Conservation (phyloP, 257 asterid species). For the Avicennia marina region DNA sequence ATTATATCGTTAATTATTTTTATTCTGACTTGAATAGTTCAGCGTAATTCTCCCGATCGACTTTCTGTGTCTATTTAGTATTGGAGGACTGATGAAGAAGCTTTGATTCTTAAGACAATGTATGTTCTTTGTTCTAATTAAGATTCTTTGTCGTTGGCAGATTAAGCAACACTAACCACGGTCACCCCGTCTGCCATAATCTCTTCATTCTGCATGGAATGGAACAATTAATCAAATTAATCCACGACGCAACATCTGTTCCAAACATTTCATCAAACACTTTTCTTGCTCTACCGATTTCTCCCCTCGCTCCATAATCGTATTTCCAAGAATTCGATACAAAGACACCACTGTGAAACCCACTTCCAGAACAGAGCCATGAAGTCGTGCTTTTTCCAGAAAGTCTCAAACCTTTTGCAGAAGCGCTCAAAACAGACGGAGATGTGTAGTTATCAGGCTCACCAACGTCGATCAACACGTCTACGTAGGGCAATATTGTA, state of each 20-base stretch:
- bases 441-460: constrained; percentile 46
- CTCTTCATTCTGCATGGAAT: constrained; percentile 42
- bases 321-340: constrained; percentile 41
- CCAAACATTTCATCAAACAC: constrained; percentile 52
- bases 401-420: constrained; percentile 34
- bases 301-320: constrained; percentile 46
- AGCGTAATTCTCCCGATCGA: no score
- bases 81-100: no score
- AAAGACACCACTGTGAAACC: constrained; percentile 35
- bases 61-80: no score
- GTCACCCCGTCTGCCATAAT: constrained; percentile 37
- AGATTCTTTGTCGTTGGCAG: no score
- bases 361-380: constrained; percentile 35
- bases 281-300: constrained; percentile 38
- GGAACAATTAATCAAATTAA: constrained; percentile 49
- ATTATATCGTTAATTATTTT: no score
- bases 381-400: constrained; percentile 36
- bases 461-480: constrained; percentile 34
- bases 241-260: constrained; percentile 55
- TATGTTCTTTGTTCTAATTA: no score
- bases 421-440: constrained; percentile 53
- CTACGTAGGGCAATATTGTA: constrained; percentile 29
- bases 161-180: constrained; percentile 54
- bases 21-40: no score
- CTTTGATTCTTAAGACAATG: no score